Conservation (phyloP, 2,329 filamentous ascomycete genomes). For the Colletotrichum agaves region DNA sequence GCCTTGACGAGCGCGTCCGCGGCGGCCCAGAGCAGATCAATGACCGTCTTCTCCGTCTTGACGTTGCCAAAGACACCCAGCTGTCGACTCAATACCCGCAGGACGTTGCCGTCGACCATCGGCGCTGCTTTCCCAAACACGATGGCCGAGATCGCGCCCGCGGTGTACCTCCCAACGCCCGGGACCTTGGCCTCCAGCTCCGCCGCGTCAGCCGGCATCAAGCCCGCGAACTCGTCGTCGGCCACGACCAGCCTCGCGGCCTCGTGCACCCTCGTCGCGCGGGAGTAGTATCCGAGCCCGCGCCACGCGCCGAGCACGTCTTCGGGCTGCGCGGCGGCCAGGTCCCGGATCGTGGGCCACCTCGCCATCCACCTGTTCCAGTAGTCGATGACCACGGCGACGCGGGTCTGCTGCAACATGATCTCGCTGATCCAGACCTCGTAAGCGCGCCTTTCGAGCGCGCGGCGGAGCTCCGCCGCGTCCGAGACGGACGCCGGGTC, state of each 20-base stretch:
- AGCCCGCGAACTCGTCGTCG: slow-evolving; percentile 54
- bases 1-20: slow-evolving; percentile 65
- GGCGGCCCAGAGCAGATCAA: slow-evolving; percentile 67
- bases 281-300: slow-evolving; percentile 72
- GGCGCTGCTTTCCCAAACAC: slow-evolving; percentile 68
- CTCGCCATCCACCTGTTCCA: slow-evolving; percentile 70
- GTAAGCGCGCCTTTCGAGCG: slow-evolving; percentile 67
- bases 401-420: slow-evolving; percentile 75
- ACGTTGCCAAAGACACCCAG: slow-evolving; percentile 66
- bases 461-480: slow-evolving; percentile 49
- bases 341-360: slow-evolving; percentile 68
- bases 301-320: slow-evolving; percentile 70
- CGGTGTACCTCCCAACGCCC: slow-evolving; percentile 71
- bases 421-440: slow-evolving; percentile 75
- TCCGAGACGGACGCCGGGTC: slow-evolving; percentile 49
- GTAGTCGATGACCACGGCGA: slow-evolving; percentile 70
- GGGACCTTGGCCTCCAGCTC: slow-evolving; percentile 63
- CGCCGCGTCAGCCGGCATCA: slow-evolving; percentile 59
- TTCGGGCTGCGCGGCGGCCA: slow-evolving; percentile 63
- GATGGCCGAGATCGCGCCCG: slow-evolving; percentile 70
- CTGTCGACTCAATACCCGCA: slow-evolving; percentile 69
- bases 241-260: slow-evolving; percentile 63
- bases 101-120: slow-evolving; percentile 73
- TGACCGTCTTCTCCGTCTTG: slow-evolving; percentile 63
- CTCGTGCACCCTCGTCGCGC: slow-evolving; percentile 69